Evolutionary conservation across 306 rosid genomes (phyloP), one percentile per base, ranked within the genome.

Genomic region (Prunus campanulata): DNA sequence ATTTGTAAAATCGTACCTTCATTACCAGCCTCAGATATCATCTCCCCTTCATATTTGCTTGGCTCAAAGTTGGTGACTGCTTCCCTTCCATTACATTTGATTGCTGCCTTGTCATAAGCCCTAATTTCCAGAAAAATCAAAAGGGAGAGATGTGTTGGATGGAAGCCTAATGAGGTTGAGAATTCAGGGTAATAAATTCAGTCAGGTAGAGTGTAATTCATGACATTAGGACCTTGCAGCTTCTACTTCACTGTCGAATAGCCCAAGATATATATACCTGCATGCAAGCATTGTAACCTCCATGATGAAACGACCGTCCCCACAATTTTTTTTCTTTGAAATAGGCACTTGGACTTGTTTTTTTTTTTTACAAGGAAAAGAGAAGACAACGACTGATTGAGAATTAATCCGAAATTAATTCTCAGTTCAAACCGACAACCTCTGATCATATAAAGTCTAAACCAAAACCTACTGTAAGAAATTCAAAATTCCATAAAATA

Each of bases 191-290:
- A 88, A 87, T 85, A 91, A 85, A 83, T 83, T 88, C 93, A 92
- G 81, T 78, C 83, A 90, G 86, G 85, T 81, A 89, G 90, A 91
- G 91, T 77, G 91, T 86, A 92, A 88, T 89, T 92, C 83, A 88
- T 92, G 93, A 85, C 89, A 88, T 78, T 83, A 88, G 85, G 94
- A 96, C 99, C 99, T 96, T 93, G 99, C 99, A 91, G 98, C 98
- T 93, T 96, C 99, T 91, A 96, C 98, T 91, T 96, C 99, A 71
- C 88, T 92, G 96, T 96, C 96, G 96, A 96, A 96, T 76, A 96
- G 98, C 88, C 98, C 99, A 90, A 96, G 98, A 91, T 96, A 96
- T 86, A 96, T 88, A 91, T 96, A 93, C 98, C 99, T 96, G 98
- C 99, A 96, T 51, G 88, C 90, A 96, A 96, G 91, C 93, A 96